phyloP scores from a whole-genome alignment of 2,329 filamentous ascomycete species.

The Penicillium psychrosexuale region DNA sequence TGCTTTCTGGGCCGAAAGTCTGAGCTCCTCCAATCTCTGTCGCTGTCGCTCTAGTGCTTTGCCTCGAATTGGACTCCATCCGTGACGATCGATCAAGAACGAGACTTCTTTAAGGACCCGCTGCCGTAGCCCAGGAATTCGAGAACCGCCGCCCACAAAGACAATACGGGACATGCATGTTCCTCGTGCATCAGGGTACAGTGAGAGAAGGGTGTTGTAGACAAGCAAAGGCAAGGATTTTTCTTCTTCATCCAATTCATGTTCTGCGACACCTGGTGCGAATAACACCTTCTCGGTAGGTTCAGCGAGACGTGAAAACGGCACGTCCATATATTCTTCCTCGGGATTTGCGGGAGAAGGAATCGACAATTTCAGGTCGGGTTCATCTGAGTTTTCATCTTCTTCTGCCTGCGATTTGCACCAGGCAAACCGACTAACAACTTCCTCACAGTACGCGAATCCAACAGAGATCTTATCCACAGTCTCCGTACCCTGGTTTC shows the following conservation, averaged over 20 bases:
- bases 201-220: conserved; percentile 69
- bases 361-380: conserved; percentile 44
- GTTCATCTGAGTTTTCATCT: background rate
- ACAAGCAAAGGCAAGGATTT: conserved; percentile 72
- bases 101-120: conserved; percentile 74
- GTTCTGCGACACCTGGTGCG: conserved; percentile 49
- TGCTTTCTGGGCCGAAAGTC: conserved; percentile 12
- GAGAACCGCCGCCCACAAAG: conserved; percentile 77
- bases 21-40: conserved; percentile 46
- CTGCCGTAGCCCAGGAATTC: conserved; percentile 73
- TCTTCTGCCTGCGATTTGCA: conserved; percentile 49
- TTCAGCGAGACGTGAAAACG: conserved; percentile 67
- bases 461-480: conserved; percentile 49
- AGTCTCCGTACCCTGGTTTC: conserved; percentile 29
- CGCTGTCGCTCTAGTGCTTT: conserved; percentile 56
- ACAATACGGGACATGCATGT: conserved; percentile 86
- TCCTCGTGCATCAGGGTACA: conserved; percentile 78
- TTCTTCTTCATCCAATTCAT: conserved; percentile 81
- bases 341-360: conserved; percentile 45
- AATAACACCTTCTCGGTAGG: conserved; percentile 76
- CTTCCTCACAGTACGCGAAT: conserved; percentile 80
- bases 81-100: conserved; percentile 61
- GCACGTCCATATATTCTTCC: conserved; percentile 53
- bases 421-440: conserved; percentile 73
- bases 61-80: conserved; percentile 75